Evolutionary conservation across 2,329 filamentous ascomycete genomes (phyloP), one percentile per base, ranked within the genome.

Genomic region (Cryphonectria japonica): DNA sequence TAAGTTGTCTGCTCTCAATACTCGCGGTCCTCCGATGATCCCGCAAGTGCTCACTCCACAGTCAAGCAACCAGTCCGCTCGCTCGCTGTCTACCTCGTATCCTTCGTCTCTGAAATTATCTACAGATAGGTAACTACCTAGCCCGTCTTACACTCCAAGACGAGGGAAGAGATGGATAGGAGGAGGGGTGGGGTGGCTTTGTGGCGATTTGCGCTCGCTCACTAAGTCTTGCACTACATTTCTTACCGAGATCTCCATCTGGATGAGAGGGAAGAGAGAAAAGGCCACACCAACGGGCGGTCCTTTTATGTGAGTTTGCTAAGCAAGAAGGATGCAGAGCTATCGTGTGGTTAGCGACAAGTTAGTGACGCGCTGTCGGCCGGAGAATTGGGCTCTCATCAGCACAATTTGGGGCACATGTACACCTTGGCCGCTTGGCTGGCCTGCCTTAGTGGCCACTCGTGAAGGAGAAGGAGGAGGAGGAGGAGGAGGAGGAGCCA

Each of bases 41-140:
- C 59, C 59, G 34, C 59, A 61, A 61, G 59, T 39, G 59, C 59
- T 61, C 59, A 61, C 59, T 11, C 29, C 26, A 13, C 34, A n/a
- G 34, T 13, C 32, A 9, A 22, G 22, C 22, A 50, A 8, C 3
- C 22, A 50, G 46, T 50, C 46, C 46, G 1, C 52, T n/a, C 34
- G 22, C 22, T 34, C 34, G 34, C 34, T 19, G 2, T 6, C 22
- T 37, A 22, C 34, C 34, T 37, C 59, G 34, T 61, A 61, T 22
- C 59, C 59, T 37, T 22, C 59, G 32, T n/a, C 22, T 61, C 29
- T 19, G 34, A 3, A n/a, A 19, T 11, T 14, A 34, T 61, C 32
- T 37, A 39, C 34, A 22, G 19, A 39, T 5, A 39, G 16, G 16
- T 14, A 39, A 39, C 16, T n/a, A 39, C 52, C 26, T 26, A 26